Percentiles rank a stretch among this genome's conserved stretches.
These are phyloP conservation scores for Colletotrichum sp. DNA, from an alignment of 2,329 filamentous ascomycete genomes.

Conservation along the genomic window DNA sequence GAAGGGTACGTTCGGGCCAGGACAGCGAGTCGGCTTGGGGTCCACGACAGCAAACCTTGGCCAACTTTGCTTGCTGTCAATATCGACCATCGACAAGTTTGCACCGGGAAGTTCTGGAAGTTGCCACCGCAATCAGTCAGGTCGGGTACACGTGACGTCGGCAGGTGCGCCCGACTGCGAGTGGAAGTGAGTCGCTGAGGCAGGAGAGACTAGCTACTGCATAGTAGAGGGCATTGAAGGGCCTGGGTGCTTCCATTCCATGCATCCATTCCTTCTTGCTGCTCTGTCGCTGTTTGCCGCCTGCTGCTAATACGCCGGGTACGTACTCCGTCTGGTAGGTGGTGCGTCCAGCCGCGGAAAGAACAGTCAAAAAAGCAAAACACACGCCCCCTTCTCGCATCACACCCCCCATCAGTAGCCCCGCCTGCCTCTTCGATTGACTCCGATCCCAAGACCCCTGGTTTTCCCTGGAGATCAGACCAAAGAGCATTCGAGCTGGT, in stretches of 20 bases:
- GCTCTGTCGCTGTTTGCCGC: no score
- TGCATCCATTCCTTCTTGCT: background rate
- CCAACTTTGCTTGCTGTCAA: background rate
- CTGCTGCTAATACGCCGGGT: background rate
- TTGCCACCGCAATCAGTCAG: background rate
- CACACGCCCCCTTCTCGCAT: background rate
- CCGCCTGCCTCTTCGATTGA: slow-evolving; percentile 11
- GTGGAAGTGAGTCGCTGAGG: no score
- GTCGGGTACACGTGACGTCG: background rate
- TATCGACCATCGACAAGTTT: no score
- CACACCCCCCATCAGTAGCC: no score
- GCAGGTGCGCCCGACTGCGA: no score
- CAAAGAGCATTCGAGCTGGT: slow-evolving; percentile 36
- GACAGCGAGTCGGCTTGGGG: background rate
- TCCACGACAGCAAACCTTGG: background rate
- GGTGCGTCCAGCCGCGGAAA: background rate
- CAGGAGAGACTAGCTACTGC: no score
- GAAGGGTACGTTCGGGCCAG: no score
- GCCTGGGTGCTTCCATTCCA: background rate
- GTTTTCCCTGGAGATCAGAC: slow-evolving; percentile 34
- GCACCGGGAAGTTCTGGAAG: background rate
- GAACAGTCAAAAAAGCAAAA: no score
- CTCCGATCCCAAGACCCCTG: slow-evolving; percentile 24
- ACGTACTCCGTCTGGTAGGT: background rate
- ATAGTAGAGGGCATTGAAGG: no score